Conservation (phyloP, 2,329 filamentous ascomycete genomes). For the Metarhizium robertsii region DNA sequence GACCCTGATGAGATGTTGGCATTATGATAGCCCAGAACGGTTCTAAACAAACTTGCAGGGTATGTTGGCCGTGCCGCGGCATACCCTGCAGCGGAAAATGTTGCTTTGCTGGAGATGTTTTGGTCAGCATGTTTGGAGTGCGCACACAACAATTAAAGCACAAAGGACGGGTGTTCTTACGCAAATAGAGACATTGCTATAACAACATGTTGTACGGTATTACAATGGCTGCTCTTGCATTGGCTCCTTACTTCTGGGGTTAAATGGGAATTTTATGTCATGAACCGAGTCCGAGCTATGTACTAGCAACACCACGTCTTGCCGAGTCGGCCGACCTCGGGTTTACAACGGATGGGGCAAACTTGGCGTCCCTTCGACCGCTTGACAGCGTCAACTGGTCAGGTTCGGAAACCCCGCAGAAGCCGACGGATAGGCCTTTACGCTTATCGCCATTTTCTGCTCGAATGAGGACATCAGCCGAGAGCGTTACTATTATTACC, state of each 20-base stretch:
- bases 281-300: background rate
- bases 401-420: background rate
- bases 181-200: slow-evolving; percentile 37
- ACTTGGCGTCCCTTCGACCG: background rate
- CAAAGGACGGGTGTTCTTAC: slow-evolving; percentile 18
- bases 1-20: slow-evolving; percentile 19
- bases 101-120: slow-evolving; percentile 33
- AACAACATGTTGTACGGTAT: background rate
- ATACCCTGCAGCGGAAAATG: slow-evolving; percentile 48
- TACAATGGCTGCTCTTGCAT: background rate
- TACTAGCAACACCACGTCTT: background rate
- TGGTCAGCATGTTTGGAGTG: background rate
- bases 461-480: background rate
- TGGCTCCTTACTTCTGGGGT: background rate
- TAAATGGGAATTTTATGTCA: background rate
- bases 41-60: slow-evolving; percentile 42
- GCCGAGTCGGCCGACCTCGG: slow-evolving; percentile 8
- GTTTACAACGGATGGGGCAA: background rate
- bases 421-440: background rate
- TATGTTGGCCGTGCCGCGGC: slow-evolving; percentile 52
- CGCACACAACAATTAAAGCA: background rate
- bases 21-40: slow-evolving; percentile 44
- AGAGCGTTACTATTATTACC: background rate
- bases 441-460: background rate
- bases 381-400: background rate